These are phyloP conservation scores for Albizia julibrissin DNA, from an alignment of 306 rosid species.

Conservation along the genomic window DNA sequence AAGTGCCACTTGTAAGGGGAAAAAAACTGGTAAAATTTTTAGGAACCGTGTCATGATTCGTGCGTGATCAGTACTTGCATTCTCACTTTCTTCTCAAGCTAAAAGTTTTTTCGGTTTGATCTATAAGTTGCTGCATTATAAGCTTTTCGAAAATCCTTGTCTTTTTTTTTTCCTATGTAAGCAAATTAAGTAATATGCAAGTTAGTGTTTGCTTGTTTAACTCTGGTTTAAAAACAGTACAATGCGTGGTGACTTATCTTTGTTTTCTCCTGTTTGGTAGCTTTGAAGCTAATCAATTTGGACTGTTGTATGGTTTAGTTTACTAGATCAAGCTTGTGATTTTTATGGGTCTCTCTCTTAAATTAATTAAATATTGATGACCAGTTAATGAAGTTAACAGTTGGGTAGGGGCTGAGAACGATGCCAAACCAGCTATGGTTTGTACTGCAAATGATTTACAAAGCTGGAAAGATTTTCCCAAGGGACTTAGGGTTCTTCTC, in stretches of 20 bases:
- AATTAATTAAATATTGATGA: conserved; percentile 40
- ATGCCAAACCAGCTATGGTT: conserved; percentile 99
- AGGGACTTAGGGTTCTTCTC: conserved; percentile 91
- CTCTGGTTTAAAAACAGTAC: background rate
- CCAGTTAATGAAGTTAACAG: conserved; percentile 36
- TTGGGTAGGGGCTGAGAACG: conserved; percentile 57
- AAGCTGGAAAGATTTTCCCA: conserved; percentile 93
- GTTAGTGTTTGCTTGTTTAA: conserved; percentile 18
- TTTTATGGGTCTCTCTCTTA: conserved; percentile 48
- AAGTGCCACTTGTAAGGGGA: background rate
- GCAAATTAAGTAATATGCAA: conserved; percentile 21
- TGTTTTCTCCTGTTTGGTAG: background rate
- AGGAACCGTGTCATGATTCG: conserved; percentile 17
- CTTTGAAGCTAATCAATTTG: conserved; percentile 6
- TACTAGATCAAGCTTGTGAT: conserved; percentile 40
- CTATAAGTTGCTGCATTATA: conserved; percentile 38
- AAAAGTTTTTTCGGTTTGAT: conserved; percentile 14
- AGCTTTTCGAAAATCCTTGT: background rate
- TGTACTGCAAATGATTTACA: conserved; percentile 92
- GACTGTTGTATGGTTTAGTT: conserved; percentile 14
- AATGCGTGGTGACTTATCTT: background rate
- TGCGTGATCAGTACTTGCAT: conserved; percentile 35
- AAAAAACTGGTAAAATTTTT: background rate
- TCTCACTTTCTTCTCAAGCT: conserved; percentile 18
- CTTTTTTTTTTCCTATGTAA: conserved; percentile 6